Conservation (phyloP, 805 yeast genomes). For the Starmera quercuum region DNA sequence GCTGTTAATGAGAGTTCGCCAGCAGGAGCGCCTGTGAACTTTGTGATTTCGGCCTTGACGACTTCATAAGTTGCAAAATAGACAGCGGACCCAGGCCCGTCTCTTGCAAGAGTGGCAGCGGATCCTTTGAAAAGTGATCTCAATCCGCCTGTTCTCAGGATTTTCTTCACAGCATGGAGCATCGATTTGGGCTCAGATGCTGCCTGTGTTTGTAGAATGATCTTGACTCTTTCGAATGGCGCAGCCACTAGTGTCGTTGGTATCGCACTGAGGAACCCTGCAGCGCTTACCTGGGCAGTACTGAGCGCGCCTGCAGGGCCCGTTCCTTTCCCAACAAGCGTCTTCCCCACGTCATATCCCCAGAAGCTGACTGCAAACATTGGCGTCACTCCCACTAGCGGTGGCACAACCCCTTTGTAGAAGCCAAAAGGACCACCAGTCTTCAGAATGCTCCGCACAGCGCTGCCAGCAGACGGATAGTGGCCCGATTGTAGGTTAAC, state of each 20-base stretch:
- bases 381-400: conserved; percentile 94
- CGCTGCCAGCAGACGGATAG: conserved; percentile 56
- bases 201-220: conserved; percentile 75
- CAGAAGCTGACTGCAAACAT: conserved; percentile 98
- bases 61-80: conserved; percentile 93
- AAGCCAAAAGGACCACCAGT: conserved; percentile 74
- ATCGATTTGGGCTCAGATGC: conserved; percentile 32
- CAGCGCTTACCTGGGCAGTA: conserved; percentile 70
- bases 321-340: conserved; percentile 43
- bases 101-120: conserved; percentile 86
- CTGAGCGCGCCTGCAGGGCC: conserved; percentile 35
- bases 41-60: conserved; percentile 56
- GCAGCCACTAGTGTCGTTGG: conserved; percentile 97
- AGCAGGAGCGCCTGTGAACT: conserved; percentile 28
- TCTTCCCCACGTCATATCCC: conserved; percentile 95
- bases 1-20: conserved; percentile 62
- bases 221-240: conserved; percentile 94
- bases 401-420: conserved; percentile 92
- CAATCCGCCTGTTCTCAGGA: conserved; percentile 76
- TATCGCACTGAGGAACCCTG: conserved; percentile 90
- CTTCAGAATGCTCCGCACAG: conserved; percentile 63
- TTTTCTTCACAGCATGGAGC: conserved; percentile 50
- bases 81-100: conserved; percentile 95
- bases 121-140: conserved; percentile 87
- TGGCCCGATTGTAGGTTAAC: conserved; percentile 78